Percentiles rank a stretch among this genome's conserved stretches.
Evolutionary conservation across 2,329 filamentous ascomycete species (phyloP).

Genomic region (Colletotrichum lupini): DNA sequence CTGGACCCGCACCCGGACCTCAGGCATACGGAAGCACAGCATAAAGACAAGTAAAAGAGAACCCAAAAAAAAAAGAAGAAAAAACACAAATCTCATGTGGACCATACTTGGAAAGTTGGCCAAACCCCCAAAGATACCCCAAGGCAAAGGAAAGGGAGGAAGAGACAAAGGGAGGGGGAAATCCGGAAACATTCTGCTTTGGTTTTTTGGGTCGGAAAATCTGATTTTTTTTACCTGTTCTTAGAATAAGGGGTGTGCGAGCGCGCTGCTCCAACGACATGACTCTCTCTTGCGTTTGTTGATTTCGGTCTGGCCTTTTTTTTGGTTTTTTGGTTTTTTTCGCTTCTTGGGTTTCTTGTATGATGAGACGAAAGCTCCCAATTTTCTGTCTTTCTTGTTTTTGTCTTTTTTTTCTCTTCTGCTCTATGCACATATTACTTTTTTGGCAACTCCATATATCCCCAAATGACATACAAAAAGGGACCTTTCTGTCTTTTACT

Average conservation of each 20-base stretch:
- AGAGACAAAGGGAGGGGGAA: background rate
- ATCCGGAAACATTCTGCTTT: background rate
- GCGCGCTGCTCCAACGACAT: constrained; percentile 34
- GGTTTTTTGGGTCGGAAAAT: constrained; percentile 4
- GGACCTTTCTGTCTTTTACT: background rate
- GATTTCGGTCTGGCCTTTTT: background rate
- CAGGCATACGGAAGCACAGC: constrained; percentile 38
- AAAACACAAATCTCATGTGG: background rate
- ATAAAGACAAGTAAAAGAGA: constrained; percentile 14
- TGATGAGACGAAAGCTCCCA: background rate
- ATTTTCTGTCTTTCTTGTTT: background rate
- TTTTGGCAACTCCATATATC: background rate
- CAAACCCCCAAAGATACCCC: constrained; percentile 3
- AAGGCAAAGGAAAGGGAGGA: background rate
- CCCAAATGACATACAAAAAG: background rate
- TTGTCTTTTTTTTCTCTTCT: background rate
- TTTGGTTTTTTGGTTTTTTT: background rate
- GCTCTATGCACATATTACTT: constrained; percentile 19
- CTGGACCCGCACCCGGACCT: constrained; percentile 32
- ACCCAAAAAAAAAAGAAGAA: background rate
- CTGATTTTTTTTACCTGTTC: constrained; percentile 2
- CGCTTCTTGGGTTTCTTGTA: background rate
- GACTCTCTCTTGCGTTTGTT: background rate
- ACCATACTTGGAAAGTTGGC: background rate
- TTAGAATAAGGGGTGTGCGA: constrained; percentile 20